These are phyloP conservation scores for Exophiala phaeomuriformis DNA, from an alignment of 2,329 filamentous ascomycete genomes.

Conservation along the genomic window DNA sequence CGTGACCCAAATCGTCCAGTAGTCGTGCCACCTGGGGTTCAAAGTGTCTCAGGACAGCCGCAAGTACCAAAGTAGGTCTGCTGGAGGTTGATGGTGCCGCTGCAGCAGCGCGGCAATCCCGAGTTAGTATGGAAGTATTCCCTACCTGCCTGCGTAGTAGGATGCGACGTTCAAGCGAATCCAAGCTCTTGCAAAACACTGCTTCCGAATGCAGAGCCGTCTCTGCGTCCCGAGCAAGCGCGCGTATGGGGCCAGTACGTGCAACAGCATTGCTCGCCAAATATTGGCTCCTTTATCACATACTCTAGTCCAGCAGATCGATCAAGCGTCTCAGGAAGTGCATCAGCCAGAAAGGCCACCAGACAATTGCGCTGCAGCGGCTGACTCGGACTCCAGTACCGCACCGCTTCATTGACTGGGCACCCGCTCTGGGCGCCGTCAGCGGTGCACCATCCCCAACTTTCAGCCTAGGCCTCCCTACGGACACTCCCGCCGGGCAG, in stretches of 20 bases:
- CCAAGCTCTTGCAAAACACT: not conserved
- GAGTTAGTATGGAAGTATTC: too few species aligned
- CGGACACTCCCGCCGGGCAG: constrained; percentile 5
- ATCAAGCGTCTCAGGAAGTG: constrained; percentile 14
- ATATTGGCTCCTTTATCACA: constrained; percentile 9
- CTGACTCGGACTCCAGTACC: too few species aligned
- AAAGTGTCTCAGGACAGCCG: not conserved
- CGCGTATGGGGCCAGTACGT: too few species aligned
- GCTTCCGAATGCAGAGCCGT: not conserved
- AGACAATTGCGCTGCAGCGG: too few species aligned
- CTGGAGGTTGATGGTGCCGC: not conserved
- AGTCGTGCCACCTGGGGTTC: not conserved
- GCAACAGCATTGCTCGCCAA: not conserved
- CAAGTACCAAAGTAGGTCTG: not conserved
- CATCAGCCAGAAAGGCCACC: constrained; percentile 7
- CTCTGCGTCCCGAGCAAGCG: too few species aligned
- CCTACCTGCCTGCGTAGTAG: too few species aligned
- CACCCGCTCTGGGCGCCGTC: not conserved
- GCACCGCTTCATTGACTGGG: not conserved
- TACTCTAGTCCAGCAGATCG: constrained; percentile 5
- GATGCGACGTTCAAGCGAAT: too few species aligned
- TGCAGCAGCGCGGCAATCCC: not conserved
- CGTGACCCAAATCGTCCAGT: not conserved
- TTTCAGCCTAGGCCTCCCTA: not conserved
- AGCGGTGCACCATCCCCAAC: not conserved